Conservation (phyloP, 2,329 filamentous ascomycete genomes). For the Rachicladosporium sp. region DNA sequence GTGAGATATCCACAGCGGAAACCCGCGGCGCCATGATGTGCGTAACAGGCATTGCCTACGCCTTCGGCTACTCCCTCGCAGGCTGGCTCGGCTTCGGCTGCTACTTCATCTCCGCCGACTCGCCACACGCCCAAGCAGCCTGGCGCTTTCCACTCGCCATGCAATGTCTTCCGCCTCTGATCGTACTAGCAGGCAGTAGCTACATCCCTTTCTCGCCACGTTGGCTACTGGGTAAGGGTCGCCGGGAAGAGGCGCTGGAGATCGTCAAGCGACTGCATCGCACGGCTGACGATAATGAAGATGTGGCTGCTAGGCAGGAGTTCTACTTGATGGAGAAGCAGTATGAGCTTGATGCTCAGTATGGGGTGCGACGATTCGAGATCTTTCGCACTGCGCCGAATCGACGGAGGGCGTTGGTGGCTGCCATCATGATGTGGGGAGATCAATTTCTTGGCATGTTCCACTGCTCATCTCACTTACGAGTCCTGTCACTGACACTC, state of each 20-base stretch:
- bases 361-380: conserved; percentile 25
- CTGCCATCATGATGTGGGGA: conserved; percentile 27
- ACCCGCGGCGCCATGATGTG: conserved; percentile 30
- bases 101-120: conserved; percentile 25
- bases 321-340: conserved; percentile 36
- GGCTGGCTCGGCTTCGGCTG: conserved; percentile 31
- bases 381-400: conserved; percentile 32
- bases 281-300: conserved; percentile 27
- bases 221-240: conserved; percentile 33
- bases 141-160: conserved; percentile 38
- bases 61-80: conserved; percentile 28
- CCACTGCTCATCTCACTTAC: not conserved
- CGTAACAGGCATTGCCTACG: conserved; percentile 31
- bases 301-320: conserved; percentile 26
- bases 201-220: conserved; percentile 32
- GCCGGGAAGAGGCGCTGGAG: conserved; percentile 27
- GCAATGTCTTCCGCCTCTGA: conserved; percentile 28
- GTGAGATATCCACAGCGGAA: conserved; percentile 29
- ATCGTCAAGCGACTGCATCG: conserved; percentile 34
- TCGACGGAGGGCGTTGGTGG: conserved; percentile 28
- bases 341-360: conserved; percentile 27
- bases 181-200: conserved; percentile 27
- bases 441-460: conserved; percentile 14
- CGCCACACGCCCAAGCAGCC: conserved; percentile 23
- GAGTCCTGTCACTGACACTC: conserved; percentile 23